These are phyloP conservation scores for Heteromeles arbutifolia DNA, from an alignment of 306 rosid genomes.

Conservation along the genomic window DNA sequence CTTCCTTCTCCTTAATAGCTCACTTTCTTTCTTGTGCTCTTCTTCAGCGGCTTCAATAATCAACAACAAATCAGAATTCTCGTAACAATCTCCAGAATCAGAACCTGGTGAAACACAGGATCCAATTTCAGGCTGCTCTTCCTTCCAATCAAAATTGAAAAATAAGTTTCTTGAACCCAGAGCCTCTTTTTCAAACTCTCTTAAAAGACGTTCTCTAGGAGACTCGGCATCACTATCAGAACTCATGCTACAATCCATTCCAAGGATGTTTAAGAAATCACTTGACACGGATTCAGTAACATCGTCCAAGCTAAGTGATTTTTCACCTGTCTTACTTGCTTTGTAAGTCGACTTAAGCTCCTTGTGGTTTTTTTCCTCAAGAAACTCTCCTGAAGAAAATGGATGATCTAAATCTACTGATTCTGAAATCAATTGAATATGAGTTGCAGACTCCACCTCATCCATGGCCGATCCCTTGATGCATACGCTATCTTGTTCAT, in stretches of 20 bases:
- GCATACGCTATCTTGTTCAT: slow-evolving; percentile 19
- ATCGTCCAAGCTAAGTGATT: slow-evolving; percentile 51
- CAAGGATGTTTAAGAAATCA: slow-evolving; percentile 61
- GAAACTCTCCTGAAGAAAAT: slow-evolving; percentile 10
- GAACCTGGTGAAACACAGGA: slow-evolving; percentile 6
- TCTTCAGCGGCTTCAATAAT: slow-evolving; percentile 50
- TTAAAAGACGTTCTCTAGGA: slow-evolving; percentile 69
- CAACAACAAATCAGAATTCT: slow-evolving; percentile 47
- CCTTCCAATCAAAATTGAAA: slow-evolving; percentile 32
- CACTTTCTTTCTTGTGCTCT: slow-evolving; percentile 41
- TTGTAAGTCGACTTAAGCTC: slow-evolving; percentile 29
- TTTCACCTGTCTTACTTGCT: slow-evolving; percentile 23
- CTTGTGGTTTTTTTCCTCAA: slow-evolving; percentile 17
- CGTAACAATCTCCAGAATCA: slow-evolving; percentile 11
- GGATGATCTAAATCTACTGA: slow-evolving; percentile 10
- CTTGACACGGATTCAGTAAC: slow-evolving; percentile 49
- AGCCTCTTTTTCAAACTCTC: slow-evolving; percentile 64
- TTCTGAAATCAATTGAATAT: slow-evolving; percentile 13
- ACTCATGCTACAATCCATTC: slow-evolving; percentile 28
- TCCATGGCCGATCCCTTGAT: slow-evolving; percentile 23
- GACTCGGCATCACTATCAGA: slow-evolving; percentile 47
- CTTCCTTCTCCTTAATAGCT: slow-evolving; percentile 47
- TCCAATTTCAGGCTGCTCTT: slow-evolving; percentile 31
- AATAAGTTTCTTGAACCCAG: slow-evolving; percentile 32
- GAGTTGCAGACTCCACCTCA: slow-evolving; percentile 22